Evolutionary conservation across 805 yeast species (phyloP).

Genomic region (Ogataea corticis): DNA sequence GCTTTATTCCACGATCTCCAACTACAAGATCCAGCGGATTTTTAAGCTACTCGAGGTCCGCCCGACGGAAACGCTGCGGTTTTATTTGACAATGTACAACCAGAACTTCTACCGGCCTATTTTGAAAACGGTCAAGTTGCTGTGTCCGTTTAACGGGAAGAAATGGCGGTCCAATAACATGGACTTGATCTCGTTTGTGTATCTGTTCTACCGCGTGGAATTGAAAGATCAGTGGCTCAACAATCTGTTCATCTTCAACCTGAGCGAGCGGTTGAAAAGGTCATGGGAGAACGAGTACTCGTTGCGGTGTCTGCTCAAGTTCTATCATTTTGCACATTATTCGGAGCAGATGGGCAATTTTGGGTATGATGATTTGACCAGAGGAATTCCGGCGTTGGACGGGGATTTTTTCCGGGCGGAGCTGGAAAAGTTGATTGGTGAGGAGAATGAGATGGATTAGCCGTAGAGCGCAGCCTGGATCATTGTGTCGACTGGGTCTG

Average conservation of each 20-base stretch:
- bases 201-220: slow-evolving; percentile 68
- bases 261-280: slow-evolving; percentile 70
- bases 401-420: slow-evolving; percentile 44
- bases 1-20: slow-evolving; percentile 54
- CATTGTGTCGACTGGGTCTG: too few relatives aligned
- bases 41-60: slow-evolving; percentile 60
- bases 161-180: slow-evolving; percentile 93
- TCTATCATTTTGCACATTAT: slow-evolving; percentile 66
- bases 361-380: slow-evolving; percentile 49
- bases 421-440: slow-evolving; percentile 29
- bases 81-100: slow-evolving; percentile 61
- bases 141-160: slow-evolving; percentile 88
- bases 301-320: slow-evolving; percentile 72
- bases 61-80: slow-evolving; percentile 62
- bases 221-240: slow-evolving; percentile 86
- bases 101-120: slow-evolving; percentile 64
- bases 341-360: slow-evolving; percentile 50
- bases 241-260: slow-evolving; percentile 75
- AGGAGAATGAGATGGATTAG: slow-evolving; percentile 9
- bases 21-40: slow-evolving; percentile 73
- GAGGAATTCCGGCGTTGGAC: slow-evolving; percentile 18
- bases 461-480: too few relatives aligned
- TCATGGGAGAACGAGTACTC: slow-evolving; percentile 87
- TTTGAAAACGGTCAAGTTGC: slow-evolving; percentile 69
- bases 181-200: slow-evolving; percentile 89